A percentile compares a stretch with the other conserved stretches of the same genome.
Evolutionary conservation across 805 yeast genomes (phyloP).

Genomic region (Starmera quercuum): DNA sequence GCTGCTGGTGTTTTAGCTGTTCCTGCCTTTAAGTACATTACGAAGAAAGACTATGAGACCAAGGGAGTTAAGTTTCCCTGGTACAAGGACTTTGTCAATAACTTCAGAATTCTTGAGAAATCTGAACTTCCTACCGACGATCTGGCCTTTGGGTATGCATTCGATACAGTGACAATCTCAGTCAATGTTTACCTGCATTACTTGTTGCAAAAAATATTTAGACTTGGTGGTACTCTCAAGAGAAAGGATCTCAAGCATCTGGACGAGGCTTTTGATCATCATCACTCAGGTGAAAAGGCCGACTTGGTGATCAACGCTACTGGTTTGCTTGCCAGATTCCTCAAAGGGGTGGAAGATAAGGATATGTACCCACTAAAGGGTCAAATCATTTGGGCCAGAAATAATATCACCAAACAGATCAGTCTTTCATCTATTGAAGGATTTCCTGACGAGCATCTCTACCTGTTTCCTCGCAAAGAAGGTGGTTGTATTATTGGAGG

Average conservation of each 20-base stretch:
- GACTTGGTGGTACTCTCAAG: slow-evolving; percentile 39
- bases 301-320: slow-evolving; percentile 50
- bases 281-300: slow-evolving; percentile 31
- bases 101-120: slow-evolving; percentile 25
- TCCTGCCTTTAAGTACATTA: slow-evolving; percentile 11
- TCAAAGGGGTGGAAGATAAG: slow-evolving; percentile 39
- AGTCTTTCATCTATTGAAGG: slow-evolving; percentile 20
- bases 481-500: slow-evolving; percentile 73
- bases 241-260: slow-evolving; percentile 35
- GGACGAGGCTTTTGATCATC: slow-evolving; percentile 39
- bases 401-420: slow-evolving; percentile 16
- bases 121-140: slow-evolving; percentile 25
- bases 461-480: slow-evolving; percentile 64
- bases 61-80: slow-evolving; percentile 20
- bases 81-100: slow-evolving; percentile 38
- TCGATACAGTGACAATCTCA: slow-evolving; percentile 50
- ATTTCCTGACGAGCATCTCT: slow-evolving; percentile 37
- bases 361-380: slow-evolving; percentile 49
- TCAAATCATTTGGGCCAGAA: slow-evolving; percentile 38
- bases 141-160: slow-evolving; percentile 38
- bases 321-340: slow-evolving; percentile 39
- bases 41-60: slow-evolving; percentile 13
- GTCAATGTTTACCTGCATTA: slow-evolving; percentile 50
- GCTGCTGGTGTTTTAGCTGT: slow-evolving; percentile 36
- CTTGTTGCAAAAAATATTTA: slow-evolving; percentile 36